These are phyloP conservation scores for Eleusine coracana DNA, from an alignment of 176 grass and related monocot genomes.

Conservation along the genomic window DNA sequence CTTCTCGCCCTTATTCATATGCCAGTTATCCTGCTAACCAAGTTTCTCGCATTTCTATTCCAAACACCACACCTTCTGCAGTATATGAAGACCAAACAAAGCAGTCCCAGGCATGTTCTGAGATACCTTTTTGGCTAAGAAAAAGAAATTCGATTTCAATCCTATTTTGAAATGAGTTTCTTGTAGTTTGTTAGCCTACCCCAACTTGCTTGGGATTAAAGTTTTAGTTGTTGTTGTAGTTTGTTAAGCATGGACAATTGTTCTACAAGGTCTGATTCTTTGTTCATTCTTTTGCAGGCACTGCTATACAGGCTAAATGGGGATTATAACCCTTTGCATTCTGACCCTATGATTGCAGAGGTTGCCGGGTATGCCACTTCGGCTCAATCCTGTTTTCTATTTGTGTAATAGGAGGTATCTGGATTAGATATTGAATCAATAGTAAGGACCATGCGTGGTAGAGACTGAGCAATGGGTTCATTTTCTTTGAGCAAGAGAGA, in stretches of 20 bases:
- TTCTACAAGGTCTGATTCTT: conserved; percentile 18
- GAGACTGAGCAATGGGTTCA: neutral
- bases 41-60: conserved; percentile 68
- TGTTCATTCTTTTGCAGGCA: conserved; percentile 49
- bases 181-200: neutral
- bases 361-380: conserved; percentile 71
- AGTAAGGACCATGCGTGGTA: neutral
- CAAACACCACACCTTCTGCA: conserved; percentile 57
- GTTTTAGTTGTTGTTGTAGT: neutral
- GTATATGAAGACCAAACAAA: conserved; percentile 74
- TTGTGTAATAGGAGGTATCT: neutral
- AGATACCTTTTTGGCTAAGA: neutral
- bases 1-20: conserved; percentile 67
- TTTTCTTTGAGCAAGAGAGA: neutral
- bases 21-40: conserved; percentile 72
- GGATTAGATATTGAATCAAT: neutral
- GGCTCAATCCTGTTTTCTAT: neutral
- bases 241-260: conserved; percentile 22
- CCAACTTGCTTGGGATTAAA: no score
- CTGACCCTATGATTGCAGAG: conserved; percentile 79
- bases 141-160: neutral
- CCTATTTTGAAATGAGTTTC: neutral
- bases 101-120: conserved; percentile 69
- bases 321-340: conserved; percentile 97
- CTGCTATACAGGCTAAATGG: conserved; percentile 89